Percentiles rank a stretch among this genome's conserved stretches.
These are phyloP conservation scores for Cladophialophora immunda DNA, from an alignment of 2,329 filamentous ascomycete genomes.

Conservation along the genomic window DNA sequence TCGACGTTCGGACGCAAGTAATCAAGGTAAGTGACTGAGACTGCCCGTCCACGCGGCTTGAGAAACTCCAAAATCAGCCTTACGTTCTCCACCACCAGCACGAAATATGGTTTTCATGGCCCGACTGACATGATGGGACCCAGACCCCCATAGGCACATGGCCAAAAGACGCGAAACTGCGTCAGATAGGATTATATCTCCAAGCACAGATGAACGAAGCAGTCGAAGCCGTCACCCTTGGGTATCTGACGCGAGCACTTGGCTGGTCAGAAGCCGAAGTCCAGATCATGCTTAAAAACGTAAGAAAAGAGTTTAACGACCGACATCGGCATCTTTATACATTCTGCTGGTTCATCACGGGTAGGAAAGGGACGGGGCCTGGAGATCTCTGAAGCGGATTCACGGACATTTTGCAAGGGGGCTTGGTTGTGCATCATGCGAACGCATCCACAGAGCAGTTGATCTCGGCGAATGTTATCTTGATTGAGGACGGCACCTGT, in stretches of 20 bases:
- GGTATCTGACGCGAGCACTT: constrained; percentile 48
- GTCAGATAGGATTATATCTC: constrained; percentile 49
- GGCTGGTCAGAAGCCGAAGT: constrained; percentile 42
- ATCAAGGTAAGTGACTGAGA: constrained; percentile 34
- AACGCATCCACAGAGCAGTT: too few species aligned
- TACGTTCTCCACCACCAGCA: too few species aligned
- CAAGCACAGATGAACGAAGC: constrained; percentile 45
- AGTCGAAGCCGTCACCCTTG: constrained; percentile 49
- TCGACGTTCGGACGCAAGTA: constrained; percentile 42
- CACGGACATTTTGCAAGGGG: not conserved
- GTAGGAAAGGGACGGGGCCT: constrained; percentile 32
- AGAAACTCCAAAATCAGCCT: too few species aligned
- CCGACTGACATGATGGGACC: constrained; percentile 11
- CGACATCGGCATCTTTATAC: constrained; percentile 30
- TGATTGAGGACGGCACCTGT: too few species aligned
- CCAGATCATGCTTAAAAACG: constrained; percentile 37
- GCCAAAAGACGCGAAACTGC: constrained; percentile 47
- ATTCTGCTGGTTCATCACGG: constrained; percentile 40
- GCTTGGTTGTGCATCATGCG: too few species aligned
- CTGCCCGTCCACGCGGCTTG: not conserved
- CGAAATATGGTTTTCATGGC: not conserved
- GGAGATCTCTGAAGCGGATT: not conserved
- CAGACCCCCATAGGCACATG: constrained; percentile 44
- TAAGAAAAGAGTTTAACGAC: constrained; percentile 40
- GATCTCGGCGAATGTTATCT: too few species aligned